A percentile compares a stretch with the other conserved stretches of the same genome.
Evolutionary conservation across 2,329 filamentous ascomycete species (phyloP).

Genomic region (Fusarium brevicatenulatum): DNA sequence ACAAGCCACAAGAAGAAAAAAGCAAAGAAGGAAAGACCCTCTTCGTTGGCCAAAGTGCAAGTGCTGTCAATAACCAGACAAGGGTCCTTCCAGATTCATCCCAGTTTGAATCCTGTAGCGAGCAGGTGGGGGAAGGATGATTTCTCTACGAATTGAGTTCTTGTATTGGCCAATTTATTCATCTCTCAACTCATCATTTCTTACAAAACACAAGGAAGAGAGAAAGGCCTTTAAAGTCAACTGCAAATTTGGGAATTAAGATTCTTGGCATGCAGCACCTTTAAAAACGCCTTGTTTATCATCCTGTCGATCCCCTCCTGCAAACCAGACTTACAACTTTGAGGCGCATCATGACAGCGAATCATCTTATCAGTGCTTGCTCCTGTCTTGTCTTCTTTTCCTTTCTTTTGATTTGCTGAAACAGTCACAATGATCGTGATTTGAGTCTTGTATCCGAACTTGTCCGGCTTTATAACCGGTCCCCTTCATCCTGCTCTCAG

Average conservation of each 20-base stretch:
- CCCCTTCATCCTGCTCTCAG: slow-evolving; percentile 1
- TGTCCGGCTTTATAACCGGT: slow-evolving; percentile 5
- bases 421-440: background rate
- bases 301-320: background rate
- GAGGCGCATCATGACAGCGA: background rate
- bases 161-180: slow-evolving; percentile 6
- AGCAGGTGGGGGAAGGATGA: background rate
- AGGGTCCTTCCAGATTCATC: slow-evolving; percentile 10
- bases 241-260: background rate
- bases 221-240: background rate
- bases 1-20: background rate
- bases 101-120: slow-evolving; percentile 14
- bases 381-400: background rate
- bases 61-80: background rate
- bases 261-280: background rate
- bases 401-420: slow-evolving; percentile 1
- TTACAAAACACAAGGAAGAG: background rate
- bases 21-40: background rate
- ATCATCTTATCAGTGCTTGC: background rate
- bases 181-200: background rate
- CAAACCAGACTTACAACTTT: background rate
- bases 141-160: slow-evolving; percentile 6
- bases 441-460: background rate
- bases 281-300: background rate
- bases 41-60: background rate